These are phyloP conservation scores for Spencermartinsiella ligniputridi DNA, from an alignment of 1,139 yeast genomes.

Conservation along the genomic window DNA sequence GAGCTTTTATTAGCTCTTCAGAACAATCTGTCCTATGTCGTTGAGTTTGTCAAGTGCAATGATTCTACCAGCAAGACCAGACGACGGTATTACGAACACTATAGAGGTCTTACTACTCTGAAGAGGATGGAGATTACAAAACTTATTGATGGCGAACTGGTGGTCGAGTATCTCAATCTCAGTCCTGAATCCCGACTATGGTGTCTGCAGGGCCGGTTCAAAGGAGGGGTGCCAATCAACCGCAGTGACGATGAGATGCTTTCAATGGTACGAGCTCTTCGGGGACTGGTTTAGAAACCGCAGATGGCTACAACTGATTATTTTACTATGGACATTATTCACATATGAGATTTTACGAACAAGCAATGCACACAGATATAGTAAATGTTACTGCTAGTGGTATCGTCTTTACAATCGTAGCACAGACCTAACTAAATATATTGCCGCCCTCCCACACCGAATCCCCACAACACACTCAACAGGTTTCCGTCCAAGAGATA, in stretches of 20 bases:
- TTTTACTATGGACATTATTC: no score
- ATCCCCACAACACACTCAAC: no score
- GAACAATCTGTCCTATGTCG: conserved; percentile 1
- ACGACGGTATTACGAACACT: background rate
- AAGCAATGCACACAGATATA: no score
- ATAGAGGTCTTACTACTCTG: background rate
- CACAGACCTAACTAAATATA: no score
- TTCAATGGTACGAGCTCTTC: background rate
- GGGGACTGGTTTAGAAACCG: background rate
- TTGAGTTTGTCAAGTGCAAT: conserved; percentile 1
- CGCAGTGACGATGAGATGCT: background rate
- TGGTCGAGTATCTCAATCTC: background rate
- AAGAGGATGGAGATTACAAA: background rate
- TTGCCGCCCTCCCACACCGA: no score
- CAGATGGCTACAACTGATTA: no score
- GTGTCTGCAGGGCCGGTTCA: background rate
- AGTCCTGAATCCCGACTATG: background rate
- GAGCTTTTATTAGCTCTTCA: conserved; percentile 4
- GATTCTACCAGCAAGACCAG: background rate
- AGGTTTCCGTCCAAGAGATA: no score
- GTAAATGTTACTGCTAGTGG: no score
- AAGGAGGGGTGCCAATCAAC: background rate
- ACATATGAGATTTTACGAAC: no score
- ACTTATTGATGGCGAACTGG: background rate
- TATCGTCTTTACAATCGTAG: no score